A percentile compares a stretch with the other conserved stretches of the same genome.
Evolutionary conservation across 2,329 filamentous ascomycete genomes (phyloP).

Genomic region (Penicillium sp.): DNA sequence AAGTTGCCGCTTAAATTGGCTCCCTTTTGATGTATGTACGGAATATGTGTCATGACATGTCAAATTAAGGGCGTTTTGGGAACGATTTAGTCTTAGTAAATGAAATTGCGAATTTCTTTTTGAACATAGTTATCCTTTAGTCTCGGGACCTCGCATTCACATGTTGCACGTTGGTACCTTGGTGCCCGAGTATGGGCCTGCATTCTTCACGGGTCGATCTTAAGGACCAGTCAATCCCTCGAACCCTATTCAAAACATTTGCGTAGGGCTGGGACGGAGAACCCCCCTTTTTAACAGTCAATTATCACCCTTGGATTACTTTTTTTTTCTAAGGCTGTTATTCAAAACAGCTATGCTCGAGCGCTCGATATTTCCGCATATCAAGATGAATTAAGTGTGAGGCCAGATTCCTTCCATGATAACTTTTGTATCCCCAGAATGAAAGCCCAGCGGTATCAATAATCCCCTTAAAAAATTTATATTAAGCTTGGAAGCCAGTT

Average conservation of each 20-base stretch:
- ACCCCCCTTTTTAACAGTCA: too few species aligned
- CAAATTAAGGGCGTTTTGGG: background rate
- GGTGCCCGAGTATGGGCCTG: background rate
- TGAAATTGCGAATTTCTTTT: background rate
- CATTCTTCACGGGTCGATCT: slow-evolving; percentile 6
- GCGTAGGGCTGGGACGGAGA: background rate
- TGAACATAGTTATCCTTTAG: background rate
- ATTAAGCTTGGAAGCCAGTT: background rate
- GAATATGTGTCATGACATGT: background rate
- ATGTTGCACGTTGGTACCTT: background rate
- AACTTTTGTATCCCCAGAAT: background rate
- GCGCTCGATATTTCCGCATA: background rate
- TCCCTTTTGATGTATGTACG: background rate
- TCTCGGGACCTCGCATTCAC: slow-evolving; percentile 4
- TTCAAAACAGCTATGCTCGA: background rate
- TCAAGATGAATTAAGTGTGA: background rate
- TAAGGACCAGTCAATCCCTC: background rate
- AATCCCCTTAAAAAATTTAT: too few species aligned
- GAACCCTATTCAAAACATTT: background rate
- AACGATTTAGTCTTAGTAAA: background rate
- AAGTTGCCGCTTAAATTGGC: slow-evolving; percentile 66
- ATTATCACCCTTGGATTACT: too few species aligned
- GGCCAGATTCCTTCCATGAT: background rate
- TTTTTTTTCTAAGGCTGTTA: too few species aligned
- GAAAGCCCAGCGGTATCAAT: background rate